Base-by-base conservation (phyloP, 2,329 filamentous ascomycete genomes). In the Aspergillus felis region DNA sequence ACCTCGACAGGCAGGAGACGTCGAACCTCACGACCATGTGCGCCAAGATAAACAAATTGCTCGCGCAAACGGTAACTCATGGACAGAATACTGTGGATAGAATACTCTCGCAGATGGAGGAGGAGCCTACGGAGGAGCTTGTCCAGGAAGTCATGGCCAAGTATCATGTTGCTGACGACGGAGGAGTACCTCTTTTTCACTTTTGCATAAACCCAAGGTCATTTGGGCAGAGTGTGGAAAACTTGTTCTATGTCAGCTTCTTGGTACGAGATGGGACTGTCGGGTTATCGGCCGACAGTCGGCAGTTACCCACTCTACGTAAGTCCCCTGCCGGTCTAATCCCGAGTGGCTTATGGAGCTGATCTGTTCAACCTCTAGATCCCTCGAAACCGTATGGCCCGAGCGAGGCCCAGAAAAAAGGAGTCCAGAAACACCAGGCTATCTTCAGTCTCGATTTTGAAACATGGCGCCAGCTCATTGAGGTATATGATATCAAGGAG, bases 161-260 rank as follows among this genome's bases (percentile, higher is more conserved):
- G 55, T 77, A 89, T 66, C 84, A 87, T 2, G 78, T 96, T 14
- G 82, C 86, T 12, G 80, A 82, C 20, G 86, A 86, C 2, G 87
- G 87, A 1, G 90, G 90, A 17, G 84, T 96, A 3, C 86, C 90
- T 51, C 76, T 97, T 12, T 88, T 97, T 72, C 86, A 89, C 53
- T 97, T 97, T 65, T 90, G 92, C 44, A 84, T 97, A 62, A 96
- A 99, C 66, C 94, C 94, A 0, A 79, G 79, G 42, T 96, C 91
- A 0, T 99, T 97, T 67, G 91, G 91, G 0, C 94, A 99, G 74
- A 96, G 92, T 0, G 87, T 99, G 6, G 94, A 99, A 72, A 99
- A 99, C 67, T 81, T 99, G 66, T 99, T 99, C 74, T 97, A 97
- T 71, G 85, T 96, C 65, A 95, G 91, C 71, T 99, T 99, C 69